Conservation (phyloP, 352 stramenopile species). For the Phytophthora rubi region DNA sequence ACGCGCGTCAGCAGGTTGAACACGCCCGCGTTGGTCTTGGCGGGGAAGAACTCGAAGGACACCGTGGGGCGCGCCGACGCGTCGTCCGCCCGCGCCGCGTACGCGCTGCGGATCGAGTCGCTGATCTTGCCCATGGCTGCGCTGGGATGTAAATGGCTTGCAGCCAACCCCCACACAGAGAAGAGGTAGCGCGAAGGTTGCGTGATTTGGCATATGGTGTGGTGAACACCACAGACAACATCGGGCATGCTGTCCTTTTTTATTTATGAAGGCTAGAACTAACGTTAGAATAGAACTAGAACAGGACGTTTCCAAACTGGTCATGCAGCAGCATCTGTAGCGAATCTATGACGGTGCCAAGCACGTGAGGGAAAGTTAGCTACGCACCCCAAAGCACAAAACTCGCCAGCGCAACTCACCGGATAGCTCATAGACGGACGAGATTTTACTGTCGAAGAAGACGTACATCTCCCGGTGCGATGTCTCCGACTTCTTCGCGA, state of each 20-base stretch:
- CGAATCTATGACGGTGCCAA: conserved; percentile 46
- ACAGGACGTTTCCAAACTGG: conserved; percentile 58
- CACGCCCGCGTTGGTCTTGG: conserved; percentile 86
- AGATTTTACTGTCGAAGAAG: conserved; percentile 68
- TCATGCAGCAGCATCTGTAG: conserved; percentile 50
- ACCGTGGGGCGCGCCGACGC: conserved; percentile 58
- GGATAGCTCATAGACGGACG: conserved; percentile 59
- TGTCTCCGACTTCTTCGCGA: conserved; percentile 54
- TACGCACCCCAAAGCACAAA: background rate
- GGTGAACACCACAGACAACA: conserved; percentile 1
- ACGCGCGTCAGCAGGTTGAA: conserved; percentile 87
- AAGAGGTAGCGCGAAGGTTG: background rate
- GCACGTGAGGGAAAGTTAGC: background rate
- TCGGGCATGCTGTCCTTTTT: background rate
- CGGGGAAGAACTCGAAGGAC: conserved; percentile 90
- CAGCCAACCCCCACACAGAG: background rate
- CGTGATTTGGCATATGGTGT: background rate
- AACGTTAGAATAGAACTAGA: conserved; percentile 14
- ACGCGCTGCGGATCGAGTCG: conserved; percentile 70
- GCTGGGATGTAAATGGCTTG: conserved; percentile 6
- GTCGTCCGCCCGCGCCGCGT: conserved; percentile 46
- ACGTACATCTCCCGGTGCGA: conserved; percentile 62
- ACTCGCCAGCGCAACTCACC: conserved; percentile 36
- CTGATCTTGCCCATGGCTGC: conserved; percentile 81
- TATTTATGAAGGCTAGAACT: no score